Evolutionary conservation across 306 rosid species (phyloP), one percentile per base, ranked within the genome.

Genomic region (Gastrolobium bilobum): DNA sequence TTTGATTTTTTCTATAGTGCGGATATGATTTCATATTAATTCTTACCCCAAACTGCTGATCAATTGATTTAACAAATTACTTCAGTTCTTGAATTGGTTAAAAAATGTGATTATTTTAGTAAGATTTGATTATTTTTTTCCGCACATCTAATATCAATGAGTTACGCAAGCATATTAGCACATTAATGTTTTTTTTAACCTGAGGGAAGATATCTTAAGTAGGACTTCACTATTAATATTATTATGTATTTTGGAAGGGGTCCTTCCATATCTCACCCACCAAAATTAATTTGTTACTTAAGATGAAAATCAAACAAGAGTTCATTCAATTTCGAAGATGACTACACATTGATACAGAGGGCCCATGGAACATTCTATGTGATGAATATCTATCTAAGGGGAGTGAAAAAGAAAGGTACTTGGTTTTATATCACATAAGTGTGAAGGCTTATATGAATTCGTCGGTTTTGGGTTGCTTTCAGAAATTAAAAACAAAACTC

Each of bases 261-360:
- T 43, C 15, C 44, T 20, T 52, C 5, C 9, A 84, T 52, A 69
- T 75, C 44, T 56, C 34, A 46, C 66, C 48, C 47, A 10, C 63
- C 59, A 15, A 34, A 29, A 63, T 9, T 26, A 60, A 70, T 43
- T 42, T 38, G 48, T 30, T 48, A 15, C 4, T 7, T 1, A 56
- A 51, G 6, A 37, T 8, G 60, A 71, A 70, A 62, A 67, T 29
- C 43, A 60, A 80, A 59, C 79, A 46, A 15, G 10, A 15, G 10
- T 82, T n/a, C 60, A 75, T 80, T 73, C 4, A 78, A 64, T 60
- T 65, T 47, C 10, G 81, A 81, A 46, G 59, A 31, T 61, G 87
- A 80, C 81, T 68, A 57, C 62, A n/a, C 46, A 52, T 34, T 42
- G 77, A 65, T 71, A 52, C 62, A 8, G 53, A 56, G 66, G 80